These are phyloP conservation scores for Eimeria falciformis DNA, from an alignment of 169 alveolate genomes.

Conservation along the genomic window DNA sequence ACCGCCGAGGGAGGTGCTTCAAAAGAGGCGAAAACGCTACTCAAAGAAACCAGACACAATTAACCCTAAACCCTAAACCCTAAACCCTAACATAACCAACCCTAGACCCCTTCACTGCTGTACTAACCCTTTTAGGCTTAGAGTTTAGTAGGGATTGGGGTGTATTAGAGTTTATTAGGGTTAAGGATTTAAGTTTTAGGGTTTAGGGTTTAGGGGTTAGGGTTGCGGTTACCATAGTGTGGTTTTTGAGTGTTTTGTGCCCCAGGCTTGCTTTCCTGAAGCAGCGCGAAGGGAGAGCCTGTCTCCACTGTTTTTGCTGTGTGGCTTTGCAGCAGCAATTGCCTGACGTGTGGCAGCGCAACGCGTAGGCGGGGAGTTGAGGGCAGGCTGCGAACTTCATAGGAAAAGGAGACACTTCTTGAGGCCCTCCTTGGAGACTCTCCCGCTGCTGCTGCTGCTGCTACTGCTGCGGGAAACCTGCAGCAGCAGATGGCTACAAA, in stretches of 20 bases:
- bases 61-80: not conserved
- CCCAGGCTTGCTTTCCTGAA: not conserved
- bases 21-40: not conserved
- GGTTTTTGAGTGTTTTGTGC: not conserved
- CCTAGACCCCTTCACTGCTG: not conserved
- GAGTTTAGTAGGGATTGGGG: not conserved
- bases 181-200: too few species aligned
- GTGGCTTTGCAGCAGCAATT: not conserved
- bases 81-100: not conserved
- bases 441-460: not conserved
- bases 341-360: too few species aligned
- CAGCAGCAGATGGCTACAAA: not conserved
- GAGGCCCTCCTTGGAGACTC: too few species aligned
- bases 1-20: conserved; percentile 5
- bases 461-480: not conserved
- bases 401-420: not conserved
- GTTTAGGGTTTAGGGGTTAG: too few species aligned
- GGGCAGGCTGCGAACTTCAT: too few species aligned
- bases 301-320: not conserved
- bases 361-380: too few species aligned
- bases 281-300: not conserved
- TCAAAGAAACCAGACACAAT: not conserved
- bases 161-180: not conserved
- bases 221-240: not conserved
- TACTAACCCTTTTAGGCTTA: not conserved